Percentiles rank a stretch among this genome's conserved stretches.
Conservation (phyloP, 1,284 basidiomycete genomes). For the Pholiota adiposa region DNA sequence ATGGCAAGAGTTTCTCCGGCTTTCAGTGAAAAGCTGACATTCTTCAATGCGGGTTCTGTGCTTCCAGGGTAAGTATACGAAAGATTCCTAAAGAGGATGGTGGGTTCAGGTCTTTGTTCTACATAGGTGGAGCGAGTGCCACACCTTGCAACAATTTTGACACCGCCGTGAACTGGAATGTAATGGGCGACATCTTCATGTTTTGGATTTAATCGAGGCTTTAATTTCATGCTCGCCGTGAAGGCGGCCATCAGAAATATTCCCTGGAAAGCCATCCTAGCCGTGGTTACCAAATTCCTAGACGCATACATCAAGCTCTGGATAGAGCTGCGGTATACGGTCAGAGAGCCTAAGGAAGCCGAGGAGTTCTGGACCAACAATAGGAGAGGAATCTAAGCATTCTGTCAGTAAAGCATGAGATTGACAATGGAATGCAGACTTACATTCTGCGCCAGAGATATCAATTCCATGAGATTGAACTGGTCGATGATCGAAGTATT, state of each 20-base stretch:
- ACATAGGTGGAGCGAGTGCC: constrained; percentile 19
- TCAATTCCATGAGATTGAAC: constrained; percentile 63
- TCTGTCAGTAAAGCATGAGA: constrained; percentile 3
- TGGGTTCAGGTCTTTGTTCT: constrained; percentile 19
- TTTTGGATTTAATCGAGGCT: constrained; percentile 66
- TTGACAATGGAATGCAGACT: constrained; percentile 28
- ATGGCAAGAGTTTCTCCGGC: constrained; percentile 82
- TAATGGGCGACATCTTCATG: constrained; percentile 54
- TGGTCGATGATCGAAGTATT: constrained; percentile 54
- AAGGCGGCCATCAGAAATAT: constrained; percentile 85
- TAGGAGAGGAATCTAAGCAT: constrained; percentile 65
- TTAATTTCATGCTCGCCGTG: constrained; percentile 70
- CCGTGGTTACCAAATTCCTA: constrained; percentile 60
- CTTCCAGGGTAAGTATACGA: constrained; percentile 80
- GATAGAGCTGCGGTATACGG: constrained; percentile 77
- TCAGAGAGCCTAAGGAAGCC: constrained; percentile 74
- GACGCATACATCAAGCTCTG: constrained; percentile 69
- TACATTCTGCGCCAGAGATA: constrained; percentile 71
- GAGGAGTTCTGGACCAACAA: constrained; percentile 74
- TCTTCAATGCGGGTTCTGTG: constrained; percentile 62
- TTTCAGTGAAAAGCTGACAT: constrained; percentile 70
- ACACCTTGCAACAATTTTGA: constrained; percentile 73
- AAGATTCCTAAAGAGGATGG: constrained; percentile 50
- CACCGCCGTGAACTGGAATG: constrained; percentile 52
- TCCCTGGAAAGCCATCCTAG: constrained; percentile 74